Conservation (phyloP, 2,329 filamentous ascomycete species). For the Coniochaeta sp. region DNA sequence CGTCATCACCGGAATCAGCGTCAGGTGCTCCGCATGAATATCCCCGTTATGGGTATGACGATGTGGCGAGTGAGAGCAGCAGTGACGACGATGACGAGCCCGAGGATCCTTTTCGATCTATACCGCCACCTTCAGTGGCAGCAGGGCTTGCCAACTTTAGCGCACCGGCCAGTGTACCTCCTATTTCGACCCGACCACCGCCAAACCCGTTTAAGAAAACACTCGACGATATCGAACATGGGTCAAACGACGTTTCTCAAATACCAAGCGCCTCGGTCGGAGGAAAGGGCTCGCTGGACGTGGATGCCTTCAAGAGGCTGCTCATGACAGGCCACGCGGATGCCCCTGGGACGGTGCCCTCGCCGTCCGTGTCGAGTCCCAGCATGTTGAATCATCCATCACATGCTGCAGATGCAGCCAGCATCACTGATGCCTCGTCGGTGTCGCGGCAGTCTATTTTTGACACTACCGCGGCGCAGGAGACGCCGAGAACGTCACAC, state of each 20-base stretch:
- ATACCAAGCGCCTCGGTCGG: slow-evolving; percentile 21
- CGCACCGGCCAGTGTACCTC: slow-evolving; percentile 9
- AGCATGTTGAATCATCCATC: slow-evolving; percentile 15
- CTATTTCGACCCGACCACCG: slow-evolving; percentile 21
- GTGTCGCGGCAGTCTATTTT: slow-evolving; percentile 52
- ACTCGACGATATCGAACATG: slow-evolving; percentile 40
- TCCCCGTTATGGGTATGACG: slow-evolving; percentile 20
- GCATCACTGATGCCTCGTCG: slow-evolving; percentile 51
- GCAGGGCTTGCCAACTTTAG: slow-evolving; percentile 15
- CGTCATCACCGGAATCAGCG: slow-evolving; percentile 48
- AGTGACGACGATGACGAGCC: slow-evolving; percentile 17
- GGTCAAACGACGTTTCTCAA: slow-evolving; percentile 22
- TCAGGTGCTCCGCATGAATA: slow-evolving; percentile 23
- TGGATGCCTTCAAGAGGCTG: slow-evolving; percentile 69
- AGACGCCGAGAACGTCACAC: slow-evolving; percentile 52
- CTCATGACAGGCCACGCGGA: slow-evolving; percentile 64
- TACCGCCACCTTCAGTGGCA: slow-evolving; percentile 10
- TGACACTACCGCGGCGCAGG: slow-evolving; percentile 31
- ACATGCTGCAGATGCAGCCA: slow-evolving; percentile 32
- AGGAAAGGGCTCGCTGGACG: slow-evolving; percentile 53
- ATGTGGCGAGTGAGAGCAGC: slow-evolving; percentile 22
- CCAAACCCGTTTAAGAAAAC: slow-evolving; percentile 52
- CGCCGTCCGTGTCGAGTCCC: slow-evolving; percentile 7
- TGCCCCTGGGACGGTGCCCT: slow-evolving; percentile 10
- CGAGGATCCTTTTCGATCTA: slow-evolving; percentile 24